Evolutionary conservation across 306 rosid genomes (phyloP), one percentile per base, ranked within the genome.

Genomic region (cucumber (Cucumis sativus)): DNA sequence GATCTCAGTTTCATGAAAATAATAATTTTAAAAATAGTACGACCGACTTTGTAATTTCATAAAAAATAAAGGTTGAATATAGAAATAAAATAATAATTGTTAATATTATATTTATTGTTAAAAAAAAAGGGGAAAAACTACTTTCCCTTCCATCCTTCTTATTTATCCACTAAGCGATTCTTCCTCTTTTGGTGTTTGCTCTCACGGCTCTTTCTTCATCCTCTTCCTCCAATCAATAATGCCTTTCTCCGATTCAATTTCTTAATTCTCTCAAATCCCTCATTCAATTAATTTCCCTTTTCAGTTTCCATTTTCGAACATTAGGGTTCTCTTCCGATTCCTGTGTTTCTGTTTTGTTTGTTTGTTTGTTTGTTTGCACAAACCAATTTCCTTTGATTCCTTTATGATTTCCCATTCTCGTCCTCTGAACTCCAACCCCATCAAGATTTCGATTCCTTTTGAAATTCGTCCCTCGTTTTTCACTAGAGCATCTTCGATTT

Each of bases 371-470:
- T 28, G 30, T 12, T 49, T 49, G 4, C 7, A 9, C 23, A 16
- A 4, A 72, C 16, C 61, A 72, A 51, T 52, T 72, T 1, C 47
- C 30, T 72, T 52, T 30, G 47, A 35, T 51, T 82, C 82, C 82
- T 92, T 80, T 85, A 94, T 90, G 95, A 82, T 89, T 87, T 77
- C 55, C 67, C 64, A 76, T 84, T 82, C 37, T 14, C 64, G 18
- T 16, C 62, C 56, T 77, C 61, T 55, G 30, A 73, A 70, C 66
- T 40, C 52, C 75, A 77, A 74, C 77, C 86, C 77, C 55, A 70
- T 80, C 79, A 76, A 47, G 81, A 41, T 70, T 79, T 67, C 67
- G 81, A 84, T 84, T 84, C 89, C 82, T 23, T 25, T 64, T 81
- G 39, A 71, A 74, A 77, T 80, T 85, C 51, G 63, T 3, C 78